Evolutionary conservation across 148 eudicot species (phyloP).

Genomic region (Hydrangea macrophylla): DNA sequence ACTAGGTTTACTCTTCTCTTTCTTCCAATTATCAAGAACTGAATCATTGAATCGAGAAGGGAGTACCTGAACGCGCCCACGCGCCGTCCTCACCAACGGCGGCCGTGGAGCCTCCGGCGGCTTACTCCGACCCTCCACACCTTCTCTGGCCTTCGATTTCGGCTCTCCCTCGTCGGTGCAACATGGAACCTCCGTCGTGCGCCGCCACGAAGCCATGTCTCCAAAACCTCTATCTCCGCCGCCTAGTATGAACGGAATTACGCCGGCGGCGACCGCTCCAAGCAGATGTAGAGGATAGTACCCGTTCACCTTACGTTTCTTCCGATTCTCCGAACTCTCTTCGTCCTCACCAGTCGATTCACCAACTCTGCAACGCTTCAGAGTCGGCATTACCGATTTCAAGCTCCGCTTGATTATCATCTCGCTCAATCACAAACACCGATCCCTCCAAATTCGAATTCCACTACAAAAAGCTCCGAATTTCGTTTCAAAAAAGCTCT

Average conservation of each 20-base stretch:
- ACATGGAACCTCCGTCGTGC: too few relatives aligned
- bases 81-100: slow-evolving; percentile 74
- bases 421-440: slow-evolving; percentile 12
- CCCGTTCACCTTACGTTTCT: slow-evolving; percentile 39
- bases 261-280: slow-evolving; percentile 70
- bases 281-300: slow-evolving; percentile 65
- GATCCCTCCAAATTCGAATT: slow-evolving; percentile 2
- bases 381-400: slow-evolving; percentile 86
- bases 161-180: too few relatives aligned
- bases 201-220: too few relatives aligned
- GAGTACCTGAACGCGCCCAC: slow-evolving; percentile 91
- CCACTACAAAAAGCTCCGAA: not conserved
- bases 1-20: slow-evolving; percentile 53
- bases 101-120: slow-evolving; percentile 50
- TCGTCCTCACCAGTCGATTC: slow-evolving; percentile 54
- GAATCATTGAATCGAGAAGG: slow-evolving; percentile 94
- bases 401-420: slow-evolving; percentile 92
- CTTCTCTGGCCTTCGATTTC: slow-evolving; percentile 19
- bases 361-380: slow-evolving; percentile 67
- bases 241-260: slow-evolving; percentile 50
- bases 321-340: slow-evolving; percentile 36
- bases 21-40: slow-evolving; percentile 94
- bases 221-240: too few relatives aligned
- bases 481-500: too few relatives aligned
- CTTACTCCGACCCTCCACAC: too few relatives aligned